Evolutionary conservation across 2,329 filamentous ascomycete species (phyloP), one percentile per base, ranked within the genome.

Genomic region (Aspergillus brunneoviolaceus): DNA sequence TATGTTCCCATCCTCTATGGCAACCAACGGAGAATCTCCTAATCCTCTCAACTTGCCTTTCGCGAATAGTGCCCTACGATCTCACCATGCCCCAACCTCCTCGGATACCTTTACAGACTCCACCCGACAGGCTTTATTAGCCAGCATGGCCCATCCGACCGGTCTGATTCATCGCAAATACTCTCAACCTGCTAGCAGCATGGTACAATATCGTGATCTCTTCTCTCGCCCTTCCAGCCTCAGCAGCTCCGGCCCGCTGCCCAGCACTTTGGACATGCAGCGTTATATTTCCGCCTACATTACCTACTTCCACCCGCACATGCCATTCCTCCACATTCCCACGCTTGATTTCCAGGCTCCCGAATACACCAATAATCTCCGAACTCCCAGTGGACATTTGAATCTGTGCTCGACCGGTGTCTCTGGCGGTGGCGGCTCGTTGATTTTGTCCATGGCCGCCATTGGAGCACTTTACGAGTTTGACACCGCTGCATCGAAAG

Each of bases 291-390:
- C 88, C 65, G 89, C 93, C 61, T 98, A 97, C 77, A 87, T 98
- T 70, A 87, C 88, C 65, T 96, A 91, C 74, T 96, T 96, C 76
- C 93, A 97, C 72, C 94, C 94, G 23, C 94, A 98, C 74, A 78
- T 96, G 62, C 94, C 95, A n/a, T 96, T 98, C 76, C 81, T 96
- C 62, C 94, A 98, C 77, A 86, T 96, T 67, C 89, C 93, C 55
- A 96, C 94, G 16, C 82, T 98, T 64, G 92, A 92, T 48, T 97
- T 98, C 78, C 92, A 96, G 70, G 85, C 90, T 55, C 84, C 90
- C 55, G 82, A 89, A 51, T 87, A 87, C 65, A 82, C 85, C 49
- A 85, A 78, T 62, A 84, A 82, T 53, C 72, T 86, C 62, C 87
- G 86, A 71, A 84, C 84, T 61, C 81, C 86, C 62, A 82, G 81